Evolutionary conservation across 805 yeast genomes (phyloP).

Genomic region (Ogataea pini): DNA sequence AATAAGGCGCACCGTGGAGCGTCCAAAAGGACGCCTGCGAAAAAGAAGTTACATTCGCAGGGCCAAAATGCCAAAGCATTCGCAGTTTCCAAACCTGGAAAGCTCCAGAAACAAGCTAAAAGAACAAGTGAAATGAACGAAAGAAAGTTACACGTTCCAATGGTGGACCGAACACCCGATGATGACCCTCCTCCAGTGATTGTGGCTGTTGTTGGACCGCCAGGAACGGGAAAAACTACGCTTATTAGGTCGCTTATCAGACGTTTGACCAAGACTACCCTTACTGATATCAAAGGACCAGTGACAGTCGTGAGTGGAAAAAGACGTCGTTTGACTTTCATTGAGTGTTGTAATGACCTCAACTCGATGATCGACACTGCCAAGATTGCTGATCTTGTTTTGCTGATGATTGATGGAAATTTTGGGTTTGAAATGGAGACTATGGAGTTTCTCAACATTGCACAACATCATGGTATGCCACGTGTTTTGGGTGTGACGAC

Average conservation of each 20-base stretch:
- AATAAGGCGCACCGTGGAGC: constrained; percentile 83
- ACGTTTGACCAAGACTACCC: constrained; percentile 81
- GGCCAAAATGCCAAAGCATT: constrained; percentile 85
- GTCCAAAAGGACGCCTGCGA: constrained; percentile 56
- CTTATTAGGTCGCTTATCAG: constrained; percentile 85
- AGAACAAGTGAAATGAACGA: constrained; percentile 84
- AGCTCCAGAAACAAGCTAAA: constrained; percentile 78
- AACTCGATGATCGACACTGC: constrained; percentile 97
- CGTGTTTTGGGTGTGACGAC: constrained; percentile 93
- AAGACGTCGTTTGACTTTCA: constrained; percentile 85
- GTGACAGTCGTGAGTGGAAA: constrained; percentile 96
- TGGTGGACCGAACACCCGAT: constrained; percentile 96
- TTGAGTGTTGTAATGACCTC: constrained; percentile 90
- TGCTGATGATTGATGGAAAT: constrained; percentile 90
- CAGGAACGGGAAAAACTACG: constrained; percentile 97
- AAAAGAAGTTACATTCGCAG: constrained; percentile 84
- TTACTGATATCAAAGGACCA: constrained; percentile 90
- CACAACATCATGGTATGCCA: constrained; percentile 99
- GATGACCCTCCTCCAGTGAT: constrained; percentile 97
- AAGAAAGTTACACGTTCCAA: constrained; percentile 88
- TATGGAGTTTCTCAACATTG: constrained; percentile 94
- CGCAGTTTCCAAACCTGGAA: constrained; percentile 82
- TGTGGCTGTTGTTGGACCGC: constrained; percentile 97
- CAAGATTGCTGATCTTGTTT: constrained; percentile 89
- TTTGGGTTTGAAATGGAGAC: constrained; percentile 99